Conservation (phyloP, 1,284 basidiomycete genomes). For the Sanghuangporus weigelae region DNA sequence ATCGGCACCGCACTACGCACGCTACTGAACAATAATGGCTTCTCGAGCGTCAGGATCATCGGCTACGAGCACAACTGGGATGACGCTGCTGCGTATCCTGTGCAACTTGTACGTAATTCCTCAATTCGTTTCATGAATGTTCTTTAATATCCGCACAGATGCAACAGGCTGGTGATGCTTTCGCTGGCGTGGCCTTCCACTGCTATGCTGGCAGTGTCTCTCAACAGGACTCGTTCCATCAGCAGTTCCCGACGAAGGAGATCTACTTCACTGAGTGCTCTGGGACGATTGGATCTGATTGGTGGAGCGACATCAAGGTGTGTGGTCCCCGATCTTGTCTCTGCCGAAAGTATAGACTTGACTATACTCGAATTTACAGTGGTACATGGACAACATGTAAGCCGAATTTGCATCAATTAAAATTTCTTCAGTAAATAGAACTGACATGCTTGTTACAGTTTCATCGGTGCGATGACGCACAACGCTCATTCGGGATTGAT, state of each 20-base stretch:
- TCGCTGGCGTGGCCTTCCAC: constrained; percentile 46
- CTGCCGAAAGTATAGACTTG: constrained; percentile 7
- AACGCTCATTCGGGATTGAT: constrained; percentile 22
- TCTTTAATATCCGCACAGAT: constrained; percentile 30
- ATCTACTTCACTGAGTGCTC: constrained; percentile 50
- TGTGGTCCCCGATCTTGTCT: constrained; percentile 5
- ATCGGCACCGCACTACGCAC: constrained; percentile 41
- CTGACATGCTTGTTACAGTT: constrained; percentile 7
- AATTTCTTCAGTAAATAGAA: background rate
- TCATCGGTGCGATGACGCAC: constrained; percentile 20
- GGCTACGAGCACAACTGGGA: constrained; percentile 53
- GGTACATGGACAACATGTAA: constrained; percentile 71
- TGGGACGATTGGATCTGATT: constrained; percentile 53
- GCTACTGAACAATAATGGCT: constrained; percentile 44
- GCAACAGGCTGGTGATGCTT: constrained; percentile 39
- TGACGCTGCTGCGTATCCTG: constrained; percentile 41
- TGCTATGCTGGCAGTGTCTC: constrained; percentile 40
- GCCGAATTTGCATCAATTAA: constrained; percentile 18
- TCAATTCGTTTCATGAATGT: background rate
- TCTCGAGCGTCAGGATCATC: constrained; percentile 41
- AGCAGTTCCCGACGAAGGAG: constrained; percentile 41
- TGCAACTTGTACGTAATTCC: constrained; percentile 27
- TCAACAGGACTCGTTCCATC: constrained; percentile 40
- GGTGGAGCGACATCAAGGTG: constrained; percentile 76
- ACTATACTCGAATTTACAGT: constrained; percentile 33